These are phyloP conservation scores for Vaccinium vitisidaea DNA, from an alignment of 148 eudicot species.

Conservation along the genomic window DNA sequence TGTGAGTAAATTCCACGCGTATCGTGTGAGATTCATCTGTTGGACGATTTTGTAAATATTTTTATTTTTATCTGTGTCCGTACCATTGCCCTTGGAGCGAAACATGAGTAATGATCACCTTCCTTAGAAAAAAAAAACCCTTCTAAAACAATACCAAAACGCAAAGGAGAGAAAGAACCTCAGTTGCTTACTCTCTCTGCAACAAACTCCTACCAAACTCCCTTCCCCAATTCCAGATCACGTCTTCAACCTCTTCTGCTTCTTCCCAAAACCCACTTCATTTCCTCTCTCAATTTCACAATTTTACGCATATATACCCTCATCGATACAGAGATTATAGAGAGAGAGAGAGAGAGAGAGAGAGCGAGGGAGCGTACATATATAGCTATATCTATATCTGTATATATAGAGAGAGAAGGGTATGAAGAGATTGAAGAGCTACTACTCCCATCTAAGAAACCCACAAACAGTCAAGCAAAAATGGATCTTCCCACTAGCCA, in stretches of 20 bases:
- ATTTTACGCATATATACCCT: no score
- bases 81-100: no score
- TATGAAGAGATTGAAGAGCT: constrained; percentile 67
- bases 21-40: neutral
- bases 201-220: neutral
- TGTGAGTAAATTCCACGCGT: neutral
- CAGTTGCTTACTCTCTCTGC: neutral
- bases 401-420: neutral
- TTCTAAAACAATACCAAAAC: neutral
- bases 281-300: neutral
- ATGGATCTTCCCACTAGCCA: constrained; percentile 76
- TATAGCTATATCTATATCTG: neutral
- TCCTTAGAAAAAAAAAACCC: neutral
- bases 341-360: neutral
- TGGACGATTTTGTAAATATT: neutral
- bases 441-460: constrained; percentile 41
- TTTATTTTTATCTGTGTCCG: neutral
- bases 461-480: constrained; percentile 49
- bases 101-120: neutral
- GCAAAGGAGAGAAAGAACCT: neutral
- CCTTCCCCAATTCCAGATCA: neutral
- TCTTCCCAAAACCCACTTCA: neutral
- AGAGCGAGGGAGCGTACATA: neutral
- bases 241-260: neutral
- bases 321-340: neutral